Evolutionary conservation across 371 early-diverging fungal genomes (phyloP), one percentile per base, ranked within the genome.

Genomic region (Coemansia sp.): DNA sequence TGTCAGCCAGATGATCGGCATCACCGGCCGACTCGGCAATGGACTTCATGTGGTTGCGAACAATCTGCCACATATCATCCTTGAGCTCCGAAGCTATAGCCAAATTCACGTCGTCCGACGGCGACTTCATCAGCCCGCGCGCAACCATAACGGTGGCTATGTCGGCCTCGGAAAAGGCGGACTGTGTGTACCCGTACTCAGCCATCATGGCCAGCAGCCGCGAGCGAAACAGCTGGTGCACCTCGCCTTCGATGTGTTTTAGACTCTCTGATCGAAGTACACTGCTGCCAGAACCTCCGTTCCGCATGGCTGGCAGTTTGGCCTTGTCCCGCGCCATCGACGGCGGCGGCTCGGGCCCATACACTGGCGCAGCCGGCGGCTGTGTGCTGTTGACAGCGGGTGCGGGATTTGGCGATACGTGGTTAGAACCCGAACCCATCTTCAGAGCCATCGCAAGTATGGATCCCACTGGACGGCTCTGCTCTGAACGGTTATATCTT

Each of bases 31-130:
- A 49, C 57, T 39, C 59, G 6, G 65, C 35, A 41, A 61, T 49
- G 30, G 45, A 54, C 36, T 54, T 51, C 57, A 73, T 47, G n/a
- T 65, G 57, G 13, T 32, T 54, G n/a, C 61, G 60, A 14, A 73
- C 49, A 14, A 64, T 65, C 42, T 53, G 39, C 34, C 56, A 36
- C 62, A 73, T 64, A 31, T 68, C 70, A 20, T 59, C 20, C 53
- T 68, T 63, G 30, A 72, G 49, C 48, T 72, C 60, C 16, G 72
- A 59, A 0, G 72, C 72, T 50, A 72, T 57, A 6, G 71, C 65
- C 16, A 65, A 32, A 32, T 58, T 54, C 4, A 65, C 62, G 51
- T 73, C 72, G 34, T 65, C 74, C 1, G 65, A 54, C 6, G 56
- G 32, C 26, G 70, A 56, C 14, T 42, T 32, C 64, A 72, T 63